Evolutionary conservation across 352 stramenopile species (phyloP).

Genomic region (Blastocystis sp.): DNA sequence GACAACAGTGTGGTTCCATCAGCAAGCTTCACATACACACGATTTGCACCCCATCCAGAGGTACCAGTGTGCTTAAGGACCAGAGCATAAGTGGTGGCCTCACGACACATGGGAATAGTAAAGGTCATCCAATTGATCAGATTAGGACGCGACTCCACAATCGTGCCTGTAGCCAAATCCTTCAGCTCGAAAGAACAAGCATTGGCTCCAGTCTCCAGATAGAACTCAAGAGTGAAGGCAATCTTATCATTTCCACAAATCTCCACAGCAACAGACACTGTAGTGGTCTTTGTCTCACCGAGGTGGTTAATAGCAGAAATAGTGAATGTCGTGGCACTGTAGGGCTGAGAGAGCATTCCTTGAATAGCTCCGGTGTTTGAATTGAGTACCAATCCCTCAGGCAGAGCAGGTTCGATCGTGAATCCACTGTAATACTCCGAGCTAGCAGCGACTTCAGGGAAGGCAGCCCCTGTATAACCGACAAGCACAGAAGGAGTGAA

Average conservation of each 20-base stretch:
- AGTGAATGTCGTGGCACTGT: neutral
- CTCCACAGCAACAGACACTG: slow-evolving; percentile 6
- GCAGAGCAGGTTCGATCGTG: neutral
- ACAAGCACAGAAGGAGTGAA: slow-evolving; percentile 9
- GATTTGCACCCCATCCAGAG: neutral
- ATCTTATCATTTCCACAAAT: slow-evolving; percentile 1
- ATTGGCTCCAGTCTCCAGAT: neutral
- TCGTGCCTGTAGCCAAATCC: neutral
- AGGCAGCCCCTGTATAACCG: neutral
- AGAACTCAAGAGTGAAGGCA: neutral
- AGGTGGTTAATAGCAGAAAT: slow-evolving; percentile 51
- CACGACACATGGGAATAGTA: slow-evolving; percentile 12
- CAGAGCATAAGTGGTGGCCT: neutral
- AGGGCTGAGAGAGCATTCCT: neutral
- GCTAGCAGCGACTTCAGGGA: neutral
- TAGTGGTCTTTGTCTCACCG: slow-evolving; percentile 18
- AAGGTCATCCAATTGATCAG: slow-evolving; percentile 24
- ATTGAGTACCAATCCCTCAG: neutral
- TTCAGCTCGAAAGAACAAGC: neutral
- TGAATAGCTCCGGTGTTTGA: slow-evolving; percentile 4
- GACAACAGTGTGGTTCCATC: slow-evolving; percentile 26
- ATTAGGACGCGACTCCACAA: neutral
- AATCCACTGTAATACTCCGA: neutral
- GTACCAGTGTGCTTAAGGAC: slow-evolving; percentile 5
- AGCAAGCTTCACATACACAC: slow-evolving; percentile 27